Conservation (phyloP, 352 stramenopile genomes). For the Globisporangium cystogenes region DNA sequence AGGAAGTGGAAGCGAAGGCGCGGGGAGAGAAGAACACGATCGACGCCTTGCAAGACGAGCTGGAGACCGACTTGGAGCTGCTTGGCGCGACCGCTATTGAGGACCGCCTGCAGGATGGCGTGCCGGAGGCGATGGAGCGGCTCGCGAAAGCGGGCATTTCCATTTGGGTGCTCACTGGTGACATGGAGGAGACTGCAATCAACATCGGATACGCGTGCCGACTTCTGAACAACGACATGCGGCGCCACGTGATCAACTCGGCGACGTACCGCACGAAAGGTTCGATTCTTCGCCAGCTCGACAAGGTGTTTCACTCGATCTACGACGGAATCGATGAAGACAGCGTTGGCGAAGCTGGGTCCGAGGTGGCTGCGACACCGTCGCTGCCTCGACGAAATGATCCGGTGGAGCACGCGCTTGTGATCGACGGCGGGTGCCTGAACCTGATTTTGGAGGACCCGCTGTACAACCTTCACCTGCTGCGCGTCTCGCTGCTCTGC, state of each 20-base stretch:
- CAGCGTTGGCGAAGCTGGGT: neutral
- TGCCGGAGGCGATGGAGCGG: slow-evolving; percentile 75
- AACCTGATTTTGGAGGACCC: slow-evolving; percentile 66
- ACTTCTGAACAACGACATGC: slow-evolving; percentile 92
- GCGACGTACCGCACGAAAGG: slow-evolving; percentile 63
- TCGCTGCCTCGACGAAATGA: slow-evolving; percentile 21
- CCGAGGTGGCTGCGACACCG: slow-evolving; percentile 13
- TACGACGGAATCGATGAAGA: slow-evolving; percentile 17
- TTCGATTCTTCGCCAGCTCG: slow-evolving; percentile 57
- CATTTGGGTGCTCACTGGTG: slow-evolving; percentile 86
- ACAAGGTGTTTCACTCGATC: slow-evolving; percentile 77
- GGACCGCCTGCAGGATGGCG: slow-evolving; percentile 77
- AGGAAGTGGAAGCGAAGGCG: slow-evolving; percentile 66
- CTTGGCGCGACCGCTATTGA: slow-evolving; percentile 85
- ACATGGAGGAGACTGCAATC: slow-evolving; percentile 89
- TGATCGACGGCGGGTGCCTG: slow-evolving; percentile 95
- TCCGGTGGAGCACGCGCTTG: slow-evolving; percentile 72
- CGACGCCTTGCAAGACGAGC: slow-evolving; percentile 60
- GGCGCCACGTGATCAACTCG: slow-evolving; percentile 81
- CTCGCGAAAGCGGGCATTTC: slow-evolving; percentile 72
- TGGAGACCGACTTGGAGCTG: slow-evolving; percentile 74
- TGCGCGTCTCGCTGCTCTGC: slow-evolving; percentile 85
- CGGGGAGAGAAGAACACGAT: slow-evolving; percentile 58
- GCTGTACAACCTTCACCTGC: slow-evolving; percentile 71
- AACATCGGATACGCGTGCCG: slow-evolving; percentile 87